Evolutionary conservation across 1,284 basidiomycete genomes (phyloP), one percentile per base, ranked within the genome.

Genomic region (Ustilago curta): DNA sequence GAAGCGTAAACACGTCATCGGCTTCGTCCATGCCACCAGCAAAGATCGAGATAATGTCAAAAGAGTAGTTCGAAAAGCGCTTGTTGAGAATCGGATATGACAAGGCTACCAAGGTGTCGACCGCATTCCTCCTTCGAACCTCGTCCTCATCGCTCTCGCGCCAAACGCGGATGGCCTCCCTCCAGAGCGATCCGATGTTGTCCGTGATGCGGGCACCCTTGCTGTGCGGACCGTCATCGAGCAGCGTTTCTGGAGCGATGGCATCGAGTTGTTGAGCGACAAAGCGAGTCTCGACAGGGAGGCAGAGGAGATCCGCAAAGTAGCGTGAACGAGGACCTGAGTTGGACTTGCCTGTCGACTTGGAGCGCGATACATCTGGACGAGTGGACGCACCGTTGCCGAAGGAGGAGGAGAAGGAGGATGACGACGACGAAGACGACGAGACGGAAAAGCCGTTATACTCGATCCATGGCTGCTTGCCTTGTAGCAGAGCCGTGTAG

Each of bases 1-100:
- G 75, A 14, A 69, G 56, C 21, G 59, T 77, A 27, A 83, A 83
- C 42, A 81, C 74, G 7, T 82, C 79, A 51, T 83, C 81, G 18
- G 81, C 80, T 18, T 83, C 81, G 18, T 80, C 78, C 78, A 83
- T 83, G n/a, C 80, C 76, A 1, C 79, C 79, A 2, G 81, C 81
- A 43, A 83, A 69, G 44, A 83, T 62, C 23, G 70, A 68, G 49
- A 83, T 80, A 53, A 82, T 54, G 49, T 82, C 81, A 23, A 82
- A 76, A 12, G 80, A 72, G 57, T 80, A 78, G 61, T 83, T 78
- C 42, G 77, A 59, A 57, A 81, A 79, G 6, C 67, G 54, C 59
- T 82, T 82, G 57, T 55, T 70, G 50, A 83, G 71, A 53, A 83
- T 69, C 19, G 79, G 70, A 23, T 59, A 63, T 8, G 81, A 82